Evolutionary conservation across 2,329 filamentous ascomycete species (phyloP).

Genomic region (Verticillium albo-atrum): DNA sequence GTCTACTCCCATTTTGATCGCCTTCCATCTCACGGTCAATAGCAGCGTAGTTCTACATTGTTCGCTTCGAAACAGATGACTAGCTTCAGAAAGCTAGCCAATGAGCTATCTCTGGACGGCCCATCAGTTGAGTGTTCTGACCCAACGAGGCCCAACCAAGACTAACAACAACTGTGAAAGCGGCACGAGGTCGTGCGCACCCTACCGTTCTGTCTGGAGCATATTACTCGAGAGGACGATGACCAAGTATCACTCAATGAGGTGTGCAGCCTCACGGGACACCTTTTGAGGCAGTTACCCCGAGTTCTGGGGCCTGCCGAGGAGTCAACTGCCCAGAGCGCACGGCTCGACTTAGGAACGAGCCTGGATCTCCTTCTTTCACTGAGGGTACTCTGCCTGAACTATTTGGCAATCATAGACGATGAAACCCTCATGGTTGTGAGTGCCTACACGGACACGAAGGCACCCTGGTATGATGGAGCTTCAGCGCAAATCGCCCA

Average conservation of each 20-base stretch:
- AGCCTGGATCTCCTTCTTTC: not conserved
- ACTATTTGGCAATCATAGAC: not conserved
- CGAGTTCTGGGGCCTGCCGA: not conserved
- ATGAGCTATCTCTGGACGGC: not conserved
- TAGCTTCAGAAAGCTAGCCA: not conserved
- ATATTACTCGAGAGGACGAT: not conserved
- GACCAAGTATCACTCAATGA: not conserved
- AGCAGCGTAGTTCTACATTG: too few species aligned
- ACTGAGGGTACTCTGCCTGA: not conserved
- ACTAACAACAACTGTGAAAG: not conserved
- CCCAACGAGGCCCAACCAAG: not conserved
- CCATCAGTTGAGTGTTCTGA: not conserved
- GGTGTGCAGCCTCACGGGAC: not conserved
- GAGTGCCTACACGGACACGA: not conserved
- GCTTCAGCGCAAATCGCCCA: not conserved
- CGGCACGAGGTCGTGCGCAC: not conserved
- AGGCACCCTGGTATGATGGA: not conserved
- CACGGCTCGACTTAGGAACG: not conserved
- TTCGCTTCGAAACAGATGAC: not conserved
- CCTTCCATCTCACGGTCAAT: not conserved
- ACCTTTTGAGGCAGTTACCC: not conserved
- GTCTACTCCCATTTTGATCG: too few species aligned
- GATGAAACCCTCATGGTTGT: not conserved
- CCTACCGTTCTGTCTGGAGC: not conserved
- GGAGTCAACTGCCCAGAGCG: not conserved